These are phyloP conservation scores for Podila horticola DNA, from an alignment of 192 early-diverging fungal genomes.

Conservation along the genomic window DNA sequence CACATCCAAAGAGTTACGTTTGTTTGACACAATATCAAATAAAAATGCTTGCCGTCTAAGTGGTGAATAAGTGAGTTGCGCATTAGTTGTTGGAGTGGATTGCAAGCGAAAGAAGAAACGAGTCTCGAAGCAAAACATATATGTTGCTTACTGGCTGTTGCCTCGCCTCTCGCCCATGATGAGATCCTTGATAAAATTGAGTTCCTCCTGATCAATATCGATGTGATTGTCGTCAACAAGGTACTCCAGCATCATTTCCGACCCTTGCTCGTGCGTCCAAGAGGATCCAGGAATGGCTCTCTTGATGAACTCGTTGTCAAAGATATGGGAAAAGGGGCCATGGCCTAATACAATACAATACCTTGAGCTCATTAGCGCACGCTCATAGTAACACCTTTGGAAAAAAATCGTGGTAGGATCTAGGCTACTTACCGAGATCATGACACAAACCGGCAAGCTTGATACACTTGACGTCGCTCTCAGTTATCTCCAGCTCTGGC, in stretches of 20 bases:
- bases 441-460: slow-evolving; percentile 93
- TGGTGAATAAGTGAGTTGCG: background rate
- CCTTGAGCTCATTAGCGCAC: too few species aligned
- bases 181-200: slow-evolving; percentile 76
- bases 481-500: slow-evolving; percentile 80
- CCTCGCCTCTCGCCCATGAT: slow-evolving; percentile 68
- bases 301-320: slow-evolving; percentile 92
- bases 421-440: slow-evolving; percentile 73
- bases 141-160: slow-evolving; percentile 43
- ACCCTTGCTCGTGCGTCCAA: slow-evolving; percentile 84
- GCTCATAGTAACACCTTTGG: background rate
- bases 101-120: background rate
- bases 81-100: background rate
- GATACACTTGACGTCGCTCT: slow-evolving; percentile 86
- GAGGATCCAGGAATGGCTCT: slow-evolving; percentile 56
- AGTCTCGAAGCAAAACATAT: background rate
- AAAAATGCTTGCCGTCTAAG: slow-evolving; percentile 68
- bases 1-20: slow-evolving; percentile 92
- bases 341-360: slow-evolving; percentile 69
- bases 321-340: slow-evolving; percentile 95
- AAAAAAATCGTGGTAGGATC: background rate
- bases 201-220: slow-evolving; percentile 67
- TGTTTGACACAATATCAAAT: slow-evolving; percentile 98
- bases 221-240: slow-evolving; percentile 79
- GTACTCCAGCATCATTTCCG: slow-evolving; percentile 88